Conservation (phyloP, 202 grass and related monocot genomes). For the Cymbopogon flexuosus region DNA sequence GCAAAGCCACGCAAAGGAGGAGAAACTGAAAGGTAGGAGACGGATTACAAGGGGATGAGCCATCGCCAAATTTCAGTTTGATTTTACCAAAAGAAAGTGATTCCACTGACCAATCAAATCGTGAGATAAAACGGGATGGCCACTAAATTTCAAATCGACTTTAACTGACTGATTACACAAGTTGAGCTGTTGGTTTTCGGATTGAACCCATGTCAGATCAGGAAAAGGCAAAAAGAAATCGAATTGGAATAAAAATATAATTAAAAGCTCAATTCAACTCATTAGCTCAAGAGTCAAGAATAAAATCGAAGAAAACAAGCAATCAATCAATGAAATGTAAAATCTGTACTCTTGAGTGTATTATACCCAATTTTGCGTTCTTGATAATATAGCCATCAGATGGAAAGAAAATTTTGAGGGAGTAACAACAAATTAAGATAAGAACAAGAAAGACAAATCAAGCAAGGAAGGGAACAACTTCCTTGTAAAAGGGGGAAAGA, state of each 20-base stretch:
- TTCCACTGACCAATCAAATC: no score
- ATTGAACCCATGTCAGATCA: constrained; percentile 19
- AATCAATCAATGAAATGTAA: background rate
- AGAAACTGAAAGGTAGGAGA: background rate
- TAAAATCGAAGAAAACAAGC: background rate
- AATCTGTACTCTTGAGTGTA: background rate
- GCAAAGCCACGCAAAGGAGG: background rate
- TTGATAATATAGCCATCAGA: background rate
- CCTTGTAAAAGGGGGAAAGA: background rate
- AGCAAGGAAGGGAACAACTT: constrained; percentile 4
- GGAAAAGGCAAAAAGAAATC: background rate
- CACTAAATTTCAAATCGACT: background rate
- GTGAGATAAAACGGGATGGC: no score
- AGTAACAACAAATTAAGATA: background rate
- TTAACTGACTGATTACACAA: constrained; percentile 22
- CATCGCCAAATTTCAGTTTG: background rate
- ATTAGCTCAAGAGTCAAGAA: background rate
- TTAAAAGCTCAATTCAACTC: constrained; percentile 21
- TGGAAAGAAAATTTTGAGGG: background rate
- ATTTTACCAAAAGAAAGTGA: no score
- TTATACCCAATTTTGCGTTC: background rate
- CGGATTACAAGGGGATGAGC: background rate
- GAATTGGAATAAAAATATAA: background rate
- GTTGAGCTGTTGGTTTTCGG: background rate
- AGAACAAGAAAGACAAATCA: background rate